Conservation (phyloP, 2,329 filamentous ascomycete genomes). For the Atkinsonella texensis region DNA sequence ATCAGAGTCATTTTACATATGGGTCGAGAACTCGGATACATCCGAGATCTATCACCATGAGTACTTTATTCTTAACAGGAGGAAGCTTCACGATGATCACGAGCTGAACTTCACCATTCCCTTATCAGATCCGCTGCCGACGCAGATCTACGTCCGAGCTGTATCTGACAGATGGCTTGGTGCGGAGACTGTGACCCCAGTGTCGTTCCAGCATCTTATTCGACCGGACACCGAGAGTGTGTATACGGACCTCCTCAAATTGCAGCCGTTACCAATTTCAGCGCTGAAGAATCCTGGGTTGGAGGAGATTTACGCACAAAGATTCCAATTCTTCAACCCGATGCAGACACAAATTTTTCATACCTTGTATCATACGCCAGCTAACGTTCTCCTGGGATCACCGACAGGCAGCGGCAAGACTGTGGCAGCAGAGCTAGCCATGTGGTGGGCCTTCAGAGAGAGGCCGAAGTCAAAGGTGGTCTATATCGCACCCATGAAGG, state of each 20-base stretch:
- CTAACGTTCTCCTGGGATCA: constrained; percentile 88
- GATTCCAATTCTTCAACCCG: constrained; percentile 95
- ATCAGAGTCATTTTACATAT: constrained; percentile 95
- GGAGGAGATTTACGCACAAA: constrained; percentile 77
- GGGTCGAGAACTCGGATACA: constrained; percentile 97
- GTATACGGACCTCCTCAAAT: constrained; percentile 84
- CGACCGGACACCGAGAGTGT: constrained; percentile 94
- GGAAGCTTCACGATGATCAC: constrained; percentile 89
- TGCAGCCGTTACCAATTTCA: constrained; percentile 78
- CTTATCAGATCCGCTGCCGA: constrained; percentile 80
- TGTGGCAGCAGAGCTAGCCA: constrained; percentile 86
- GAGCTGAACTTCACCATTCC: constrained; percentile 98
- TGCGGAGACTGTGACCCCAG: constrained; percentile 85
- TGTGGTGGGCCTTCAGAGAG: constrained; percentile 99
- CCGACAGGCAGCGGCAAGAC: constrained; percentile 97
- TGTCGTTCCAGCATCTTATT: constrained; percentile 97
- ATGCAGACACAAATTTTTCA: constrained; percentile 99
- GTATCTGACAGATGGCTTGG: constrained; percentile 95
- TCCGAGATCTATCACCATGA: constrained; percentile 97
- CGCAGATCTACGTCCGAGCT: constrained; percentile 89
- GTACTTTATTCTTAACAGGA: constrained; percentile 83
- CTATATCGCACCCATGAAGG: constrained; percentile 99
- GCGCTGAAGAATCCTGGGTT: constrained; percentile 78
- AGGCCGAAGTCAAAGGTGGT: constrained; percentile 93
- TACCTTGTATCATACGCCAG: constrained; percentile 80